Evolutionary conservation across 179 eudicot genomes (phyloP).

Genomic region (Spergularia azorica): DNA sequence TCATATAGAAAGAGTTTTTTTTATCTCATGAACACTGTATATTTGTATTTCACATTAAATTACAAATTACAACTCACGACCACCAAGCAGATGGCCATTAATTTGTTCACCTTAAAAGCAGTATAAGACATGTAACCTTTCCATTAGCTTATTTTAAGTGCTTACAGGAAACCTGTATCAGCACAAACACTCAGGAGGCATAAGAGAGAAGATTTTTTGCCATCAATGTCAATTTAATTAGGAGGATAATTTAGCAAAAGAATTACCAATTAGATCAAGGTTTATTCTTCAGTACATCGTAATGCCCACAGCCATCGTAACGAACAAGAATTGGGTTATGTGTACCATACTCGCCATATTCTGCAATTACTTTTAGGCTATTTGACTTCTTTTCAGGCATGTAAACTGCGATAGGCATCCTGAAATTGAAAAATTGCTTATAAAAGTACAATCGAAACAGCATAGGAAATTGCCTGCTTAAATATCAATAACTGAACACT

Average conservation of each 20-base stretch:
- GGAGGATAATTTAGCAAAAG: not conserved
- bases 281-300: constrained; percentile 53
- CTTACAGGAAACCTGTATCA: constrained; percentile 22
- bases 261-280: constrained; percentile 38
- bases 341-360: constrained; percentile 72
- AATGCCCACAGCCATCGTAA: constrained; percentile 79
- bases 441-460: constrained; percentile 8
- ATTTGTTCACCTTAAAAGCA: constrained; percentile 16
- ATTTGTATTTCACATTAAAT: not conserved
- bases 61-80: constrained; percentile 16
- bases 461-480: not conserved
- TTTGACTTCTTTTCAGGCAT: constrained; percentile 57
- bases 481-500: too few species aligned
- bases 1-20: not conserved
- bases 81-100: constrained; percentile 14
- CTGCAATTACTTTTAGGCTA: constrained; percentile 56
- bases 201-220: not conserved
- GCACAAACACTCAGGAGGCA: not conserved
- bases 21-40: not conserved
- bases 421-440: constrained; percentile 27
- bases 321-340: constrained; percentile 62
- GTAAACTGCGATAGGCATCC: constrained; percentile 73
- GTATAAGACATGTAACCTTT: constrained; percentile 8
- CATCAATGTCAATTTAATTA: not conserved
- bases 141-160: constrained; percentile 8